Evolutionary conservation across 257 asterid species (phyloP), one percentile per base, ranked within the genome.

Genomic region (Eustoma russellianum): DNA sequence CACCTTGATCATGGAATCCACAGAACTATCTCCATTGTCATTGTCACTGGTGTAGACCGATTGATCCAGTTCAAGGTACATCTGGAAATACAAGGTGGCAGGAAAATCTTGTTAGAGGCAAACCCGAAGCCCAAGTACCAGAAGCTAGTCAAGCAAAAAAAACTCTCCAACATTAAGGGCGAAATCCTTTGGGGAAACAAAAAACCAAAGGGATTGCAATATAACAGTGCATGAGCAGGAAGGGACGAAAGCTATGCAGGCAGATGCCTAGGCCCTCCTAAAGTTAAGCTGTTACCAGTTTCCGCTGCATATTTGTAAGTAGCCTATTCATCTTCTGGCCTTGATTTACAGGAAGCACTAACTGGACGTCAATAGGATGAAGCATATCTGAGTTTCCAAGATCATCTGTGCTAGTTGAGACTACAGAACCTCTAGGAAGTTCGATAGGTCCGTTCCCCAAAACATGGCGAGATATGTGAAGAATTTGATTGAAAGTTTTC

Each of bases 311-410:
- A 48, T 83, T 81, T 30, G 64, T 60, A 47, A 92, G 91, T 52
- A 79, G 71, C 64, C 86, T 73, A 63, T 78, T 83, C 93, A 88
- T 57, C 72, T 79, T 92, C 63, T 80, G 94, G 61, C 94, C 89
- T 64, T 92, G 94, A 74, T 88, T 85, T 68, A 63, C 70, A 6
- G 97, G 97, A 65, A 92, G 66, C 72, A 85, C 63, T 61, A 88
- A 55, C 44, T 78, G 93, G 53, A 76, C 67, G 66, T 83, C 94
- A 78, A 71, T 84, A 44, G 90, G 70, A 56, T 79, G 77, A 60
- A 69, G 78, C 55, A 75, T 65, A 60, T 82, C 85, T 14, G 74
- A 61, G 74, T 60, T 74, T 63, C 67, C 76, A 68, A 52, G 60
- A 59, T 61, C 41, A 61, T 67, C 84, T 30, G 55, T 35, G 59